phyloP scores from a whole-genome alignment of 805 yeast genomes.

The Jamesozyma jinghongensis region DNA sequence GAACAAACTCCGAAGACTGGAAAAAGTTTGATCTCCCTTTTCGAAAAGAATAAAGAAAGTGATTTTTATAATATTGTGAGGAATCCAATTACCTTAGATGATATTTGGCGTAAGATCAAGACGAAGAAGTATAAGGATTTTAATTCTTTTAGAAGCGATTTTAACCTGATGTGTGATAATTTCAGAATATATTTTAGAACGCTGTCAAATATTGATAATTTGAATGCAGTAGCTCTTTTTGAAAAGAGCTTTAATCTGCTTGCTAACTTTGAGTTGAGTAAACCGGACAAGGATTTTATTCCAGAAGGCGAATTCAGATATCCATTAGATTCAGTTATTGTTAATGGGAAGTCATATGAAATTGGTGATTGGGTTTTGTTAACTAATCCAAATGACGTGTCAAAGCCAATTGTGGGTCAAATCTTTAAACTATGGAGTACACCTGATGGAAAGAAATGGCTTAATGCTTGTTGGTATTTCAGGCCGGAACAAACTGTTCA shows the following conservation, averaged over 20 bases:
- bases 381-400: slow-evolving; percentile 76
- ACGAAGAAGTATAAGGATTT: slow-evolving; percentile 73
- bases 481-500: slow-evolving; percentile 98
- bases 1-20: slow-evolving; percentile 46
- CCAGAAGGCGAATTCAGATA: slow-evolving; percentile 54
- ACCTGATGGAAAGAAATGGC: slow-evolving; percentile 71
- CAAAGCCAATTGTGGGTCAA: slow-evolving; percentile 89
- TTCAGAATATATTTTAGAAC: slow-evolving; percentile 57
- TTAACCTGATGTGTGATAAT: slow-evolving; percentile 64
- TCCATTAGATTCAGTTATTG: slow-evolving; percentile 71
- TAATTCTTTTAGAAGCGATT: slow-evolving; percentile 67
- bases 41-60: slow-evolving; percentile 47
- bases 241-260: slow-evolving; percentile 52
- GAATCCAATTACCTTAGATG: slow-evolving; percentile 60
- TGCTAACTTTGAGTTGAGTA: slow-evolving; percentile 60
- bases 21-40: slow-evolving; percentile 47
- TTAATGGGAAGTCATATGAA: slow-evolving; percentile 60
- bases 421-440: slow-evolving; percentile 86
- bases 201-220: slow-evolving; percentile 39
- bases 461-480: slow-evolving; percentile 95
- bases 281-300: slow-evolving; percentile 72
- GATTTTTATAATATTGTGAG: slow-evolving; percentile 40
- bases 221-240: slow-evolving; percentile 52
- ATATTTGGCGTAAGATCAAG: slow-evolving; percentile 74
- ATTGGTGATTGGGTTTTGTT: slow-evolving; percentile 95